Evolutionary conservation across 1,284 basidiomycete species (phyloP).

Genomic region (Waitea zeae): DNA sequence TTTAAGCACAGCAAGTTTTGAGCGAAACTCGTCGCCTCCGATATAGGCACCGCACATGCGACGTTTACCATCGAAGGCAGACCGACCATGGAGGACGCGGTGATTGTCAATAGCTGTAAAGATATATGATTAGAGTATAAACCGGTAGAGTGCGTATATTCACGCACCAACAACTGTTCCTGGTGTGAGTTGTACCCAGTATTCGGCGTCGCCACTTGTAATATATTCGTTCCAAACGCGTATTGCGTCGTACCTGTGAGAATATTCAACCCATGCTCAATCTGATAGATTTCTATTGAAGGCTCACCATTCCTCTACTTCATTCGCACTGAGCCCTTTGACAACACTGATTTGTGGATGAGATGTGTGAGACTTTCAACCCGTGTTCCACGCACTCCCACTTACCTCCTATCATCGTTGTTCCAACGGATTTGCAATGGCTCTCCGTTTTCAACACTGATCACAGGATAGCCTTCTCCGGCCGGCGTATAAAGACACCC

Average conservation of each 20-base stretch:
- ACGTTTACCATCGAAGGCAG: conserved; percentile 74
- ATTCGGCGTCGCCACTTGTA: conserved; percentile 71
- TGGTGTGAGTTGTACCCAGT: conserved; percentile 78
- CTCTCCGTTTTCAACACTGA: conserved; percentile 52
- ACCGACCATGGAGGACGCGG: conserved; percentile 86
- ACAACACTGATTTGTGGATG: not conserved
- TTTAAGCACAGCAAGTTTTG: conserved; percentile 60
- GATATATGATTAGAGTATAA: not conserved
- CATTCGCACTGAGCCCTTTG: not conserved
- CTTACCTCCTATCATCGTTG: conserved; percentile 81
- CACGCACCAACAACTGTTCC: conserved; percentile 73
- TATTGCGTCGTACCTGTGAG: conserved; percentile 65
- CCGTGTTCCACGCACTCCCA: conserved; percentile 37
- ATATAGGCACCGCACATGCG: conserved; percentile 95
- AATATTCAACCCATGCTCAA: not conserved
- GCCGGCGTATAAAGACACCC: conserved; percentile 49
- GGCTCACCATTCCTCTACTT: not conserved
- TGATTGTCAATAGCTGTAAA: conserved; percentile 79
- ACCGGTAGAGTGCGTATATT: conserved; percentile 2
- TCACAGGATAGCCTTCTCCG: conserved; percentile 43
- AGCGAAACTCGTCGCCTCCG: conserved; percentile 78
- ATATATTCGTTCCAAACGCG: conserved; percentile 64
- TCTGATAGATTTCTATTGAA: not conserved
- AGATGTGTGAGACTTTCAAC: conserved; percentile 26
- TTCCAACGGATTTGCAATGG: conserved; percentile 84